A percentile compares a stretch with the other conserved stretches of the same genome.
Evolutionary conservation across 768 basidiomycete genomes (phyloP).

Genomic region (Lactifluus hygrophoroides): DNA sequence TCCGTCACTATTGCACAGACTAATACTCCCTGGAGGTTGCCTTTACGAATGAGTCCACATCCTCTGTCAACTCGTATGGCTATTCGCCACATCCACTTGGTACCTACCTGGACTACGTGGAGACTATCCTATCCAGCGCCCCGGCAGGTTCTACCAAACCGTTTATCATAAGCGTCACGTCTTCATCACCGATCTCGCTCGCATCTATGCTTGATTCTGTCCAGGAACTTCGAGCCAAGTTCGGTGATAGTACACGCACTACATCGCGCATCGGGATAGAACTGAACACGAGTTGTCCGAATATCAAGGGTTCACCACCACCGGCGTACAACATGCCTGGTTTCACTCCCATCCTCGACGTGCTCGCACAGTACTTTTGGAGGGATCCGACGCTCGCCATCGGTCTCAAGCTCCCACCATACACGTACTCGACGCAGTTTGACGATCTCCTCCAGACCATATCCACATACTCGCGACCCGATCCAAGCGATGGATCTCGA

Average conservation of each 20-base stretch:
- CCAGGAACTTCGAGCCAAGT: slow-evolving; percentile 43
- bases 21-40: slow-evolving; percentile 41
- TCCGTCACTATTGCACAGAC: background rate
- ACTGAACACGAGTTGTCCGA: slow-evolving; percentile 81
- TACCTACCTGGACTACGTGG: slow-evolving; percentile 59
- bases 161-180: slow-evolving; percentile 74
- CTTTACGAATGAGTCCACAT: slow-evolving; percentile 39
- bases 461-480: slow-evolving; percentile 13
- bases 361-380: slow-evolving; percentile 42
- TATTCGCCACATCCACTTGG: slow-evolving; percentile 73
- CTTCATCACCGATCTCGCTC: slow-evolving; percentile 45
- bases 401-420: slow-evolving; percentile 48
- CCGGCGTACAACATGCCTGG: slow-evolving; percentile 50
- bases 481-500: slow-evolving; percentile 13
- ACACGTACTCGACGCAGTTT: slow-evolving; percentile 17
- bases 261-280: slow-evolving; percentile 55
- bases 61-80: slow-evolving; percentile 81
- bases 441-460: slow-evolving; percentile 10
- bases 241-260: slow-evolving; percentile 24
- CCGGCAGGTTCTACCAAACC: slow-evolving; percentile 39
- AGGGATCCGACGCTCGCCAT: slow-evolving; percentile 52
- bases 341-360: slow-evolving; percentile 46
- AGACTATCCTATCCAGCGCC: slow-evolving; percentile 35
- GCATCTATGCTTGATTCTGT: slow-evolving; percentile 49
- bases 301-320: slow-evolving; percentile 54